A percentile compares a stretch with the other conserved stretches of the same genome.
These are phyloP conservation scores for Cladophialophora carrionii DNA, from an alignment of 2,329 filamentous ascomycete species.

Conservation along the genomic window DNA sequence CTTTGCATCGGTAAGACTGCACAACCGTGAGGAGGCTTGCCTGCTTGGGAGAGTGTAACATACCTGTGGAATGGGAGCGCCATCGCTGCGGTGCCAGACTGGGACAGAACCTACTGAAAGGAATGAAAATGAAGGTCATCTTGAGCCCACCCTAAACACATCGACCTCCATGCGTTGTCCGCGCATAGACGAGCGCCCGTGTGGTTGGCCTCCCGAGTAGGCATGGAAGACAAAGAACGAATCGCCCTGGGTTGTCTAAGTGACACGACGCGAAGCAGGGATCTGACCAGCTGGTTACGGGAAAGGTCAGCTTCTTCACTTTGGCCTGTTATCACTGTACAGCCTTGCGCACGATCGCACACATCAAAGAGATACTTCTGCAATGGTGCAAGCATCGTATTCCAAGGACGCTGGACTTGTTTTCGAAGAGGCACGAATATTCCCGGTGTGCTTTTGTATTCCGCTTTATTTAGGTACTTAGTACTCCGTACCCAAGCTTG, in stretches of 20 bases:
- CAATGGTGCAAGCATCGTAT: neutral
- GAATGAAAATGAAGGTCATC: neutral
- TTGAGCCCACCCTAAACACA: neutral
- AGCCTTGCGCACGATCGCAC: neutral
- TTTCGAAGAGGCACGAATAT: neutral
- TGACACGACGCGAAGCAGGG: conserved; percentile 10
- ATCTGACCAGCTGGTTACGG: neutral
- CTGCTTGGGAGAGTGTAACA: neutral
- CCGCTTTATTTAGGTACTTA: no score
- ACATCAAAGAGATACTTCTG: neutral
- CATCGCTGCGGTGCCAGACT: conserved; percentile 13
- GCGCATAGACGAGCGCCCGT: neutral
- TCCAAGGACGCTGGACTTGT: neutral
- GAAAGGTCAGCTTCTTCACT: neutral
- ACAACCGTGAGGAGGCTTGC: neutral
- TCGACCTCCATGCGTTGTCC: neutral
- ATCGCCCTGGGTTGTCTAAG: neutral
- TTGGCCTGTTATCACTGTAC: neutral
- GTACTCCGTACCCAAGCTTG: no score
- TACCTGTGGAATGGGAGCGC: conserved; percentile 20
- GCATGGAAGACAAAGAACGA: conserved; percentile 1
- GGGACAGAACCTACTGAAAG: neutral
- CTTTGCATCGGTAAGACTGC: conserved; percentile 33
- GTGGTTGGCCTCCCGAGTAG: neutral
- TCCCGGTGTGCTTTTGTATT: neutral